Conservation (phyloP, 2,329 filamentous ascomycete genomes). For the Lachnellula hyalina region DNA sequence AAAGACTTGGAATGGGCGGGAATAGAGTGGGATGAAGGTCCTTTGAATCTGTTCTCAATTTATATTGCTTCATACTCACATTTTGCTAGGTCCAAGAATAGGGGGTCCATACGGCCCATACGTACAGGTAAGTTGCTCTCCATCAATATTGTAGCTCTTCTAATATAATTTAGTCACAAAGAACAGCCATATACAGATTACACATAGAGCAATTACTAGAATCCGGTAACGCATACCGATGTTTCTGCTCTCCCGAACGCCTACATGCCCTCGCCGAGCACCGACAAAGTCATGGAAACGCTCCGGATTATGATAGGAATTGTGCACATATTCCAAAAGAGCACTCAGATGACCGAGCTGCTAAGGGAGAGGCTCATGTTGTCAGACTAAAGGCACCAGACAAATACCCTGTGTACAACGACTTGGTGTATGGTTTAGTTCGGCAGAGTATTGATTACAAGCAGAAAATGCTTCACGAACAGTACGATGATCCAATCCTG, state of each 20-base stretch:
- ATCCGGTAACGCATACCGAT: constrained; percentile 76
- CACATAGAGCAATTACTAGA: constrained; percentile 66
- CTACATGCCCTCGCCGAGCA: constrained; percentile 62
- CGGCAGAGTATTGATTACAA: constrained; percentile 41
- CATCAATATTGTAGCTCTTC: constrained; percentile 1
- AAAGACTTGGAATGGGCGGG: constrained; percentile 85
- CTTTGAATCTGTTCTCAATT: constrained; percentile 1
- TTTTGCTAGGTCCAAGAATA: constrained; percentile 61
- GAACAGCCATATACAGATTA: constrained; percentile 65
- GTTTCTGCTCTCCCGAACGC: constrained; percentile 77
- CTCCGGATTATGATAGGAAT: constrained; percentile 62
- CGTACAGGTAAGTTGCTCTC: constrained; percentile 55
- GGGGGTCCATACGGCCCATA: constrained; percentile 83
- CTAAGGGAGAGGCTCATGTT: constrained; percentile 65
- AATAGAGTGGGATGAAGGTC: constrained; percentile 87
- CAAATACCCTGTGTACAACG: constrained; percentile 59
- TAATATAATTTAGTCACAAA: constrained; percentile 60
- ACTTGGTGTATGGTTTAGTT: constrained; percentile 73
- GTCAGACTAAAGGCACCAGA: constrained; percentile 68
- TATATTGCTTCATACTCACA: neutral
- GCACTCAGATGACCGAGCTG: constrained; percentile 67
- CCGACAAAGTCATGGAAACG: constrained; percentile 53
- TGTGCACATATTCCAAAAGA: constrained; percentile 62
- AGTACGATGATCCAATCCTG: constrained; percentile 77
- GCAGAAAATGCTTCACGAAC: constrained; percentile 30